Percentiles rank a stretch among this genome's conserved stretches.
Conservation (phyloP, 768 basidiomycete species). For the Artomyces pyxidatus region DNA sequence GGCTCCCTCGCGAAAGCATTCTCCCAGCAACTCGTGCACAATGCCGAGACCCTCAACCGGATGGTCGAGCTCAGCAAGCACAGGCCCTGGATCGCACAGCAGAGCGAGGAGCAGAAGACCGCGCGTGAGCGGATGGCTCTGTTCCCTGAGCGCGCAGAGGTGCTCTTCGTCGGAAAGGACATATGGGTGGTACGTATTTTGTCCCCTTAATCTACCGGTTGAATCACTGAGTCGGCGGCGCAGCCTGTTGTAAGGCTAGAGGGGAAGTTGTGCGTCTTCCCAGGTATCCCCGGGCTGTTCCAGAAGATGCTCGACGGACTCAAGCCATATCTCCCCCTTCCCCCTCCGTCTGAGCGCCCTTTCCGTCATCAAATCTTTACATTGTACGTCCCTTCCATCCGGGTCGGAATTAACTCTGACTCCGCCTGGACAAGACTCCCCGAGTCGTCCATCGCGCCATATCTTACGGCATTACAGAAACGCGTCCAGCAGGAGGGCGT, state of each 20-base stretch:
- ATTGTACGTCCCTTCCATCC: conserved; percentile 37
- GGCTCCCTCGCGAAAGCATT: conserved; percentile 83
- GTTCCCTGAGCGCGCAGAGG: conserved; percentile 74
- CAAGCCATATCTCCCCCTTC: conserved; percentile 69
- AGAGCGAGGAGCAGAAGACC: conserved; percentile 64
- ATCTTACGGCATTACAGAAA: conserved; percentile 67
- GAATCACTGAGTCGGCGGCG: no score
- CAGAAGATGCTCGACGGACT: conserved; percentile 71
- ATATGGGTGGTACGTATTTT: conserved; percentile 70
- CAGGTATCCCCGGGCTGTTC: conserved; percentile 84
- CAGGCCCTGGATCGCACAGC: conserved; percentile 47
- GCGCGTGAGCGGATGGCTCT: conserved; percentile 87
- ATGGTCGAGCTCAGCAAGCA: conserved; percentile 57
- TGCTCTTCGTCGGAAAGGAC: conserved; percentile 69
- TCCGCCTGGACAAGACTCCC: conserved; percentile 39
- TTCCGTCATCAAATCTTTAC: conserved; percentile 81
- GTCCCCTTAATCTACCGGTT: neutral
- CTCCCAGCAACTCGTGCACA: conserved; percentile 55
- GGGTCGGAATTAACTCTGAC: neutral
- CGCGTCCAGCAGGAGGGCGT: conserved; percentile 70
- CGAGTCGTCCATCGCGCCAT: conserved; percentile 85
- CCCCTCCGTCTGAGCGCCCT: conserved; percentile 65
- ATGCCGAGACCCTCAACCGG: conserved; percentile 69
- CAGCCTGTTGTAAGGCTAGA: conserved; percentile 82
- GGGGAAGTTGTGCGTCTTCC: conserved; percentile 85